phyloP scores from a whole-genome alignment of 192 early-diverging fungal genomes.

The Kappamyces sp. region DNA sequence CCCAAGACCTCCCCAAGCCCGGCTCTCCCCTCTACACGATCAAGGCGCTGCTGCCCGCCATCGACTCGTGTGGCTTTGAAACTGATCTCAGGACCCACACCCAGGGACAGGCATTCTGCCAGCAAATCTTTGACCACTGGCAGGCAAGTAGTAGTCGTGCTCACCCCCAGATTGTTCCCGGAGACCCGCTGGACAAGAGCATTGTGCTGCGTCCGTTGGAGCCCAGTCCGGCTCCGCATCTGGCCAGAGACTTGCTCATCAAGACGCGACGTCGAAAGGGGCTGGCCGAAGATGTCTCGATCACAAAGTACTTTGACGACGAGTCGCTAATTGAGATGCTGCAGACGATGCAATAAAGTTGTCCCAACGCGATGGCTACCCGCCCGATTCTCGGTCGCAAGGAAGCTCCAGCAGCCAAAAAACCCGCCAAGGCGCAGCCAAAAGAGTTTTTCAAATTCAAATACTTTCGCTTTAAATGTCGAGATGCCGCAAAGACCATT shows the following conservation, averaged over 20 bases:
- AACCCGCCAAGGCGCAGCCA: background rate
- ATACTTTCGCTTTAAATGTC: constrained; percentile 31
- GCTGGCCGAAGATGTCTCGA: constrained; percentile 52
- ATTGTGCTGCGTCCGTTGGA: constrained; percentile 86
- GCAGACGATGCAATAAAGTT: background rate
- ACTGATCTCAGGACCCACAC: constrained; percentile 95
- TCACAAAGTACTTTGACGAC: constrained; percentile 56
- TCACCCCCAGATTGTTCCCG: constrained; percentile 67
- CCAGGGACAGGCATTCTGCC: constrained; percentile 94
- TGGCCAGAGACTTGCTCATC: constrained; percentile 98
- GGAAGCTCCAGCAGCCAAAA: background rate
- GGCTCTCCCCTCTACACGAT: constrained; percentile 92
- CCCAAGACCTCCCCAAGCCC: constrained; percentile 87
- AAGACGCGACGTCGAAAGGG: constrained; percentile 94
- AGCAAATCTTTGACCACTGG: constrained; percentile 98
- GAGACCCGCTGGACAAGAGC: constrained; percentile 87
- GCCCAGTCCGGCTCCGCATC: constrained; percentile 71
- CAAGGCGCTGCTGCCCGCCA: constrained; percentile 89
- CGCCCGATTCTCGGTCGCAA: background rate
- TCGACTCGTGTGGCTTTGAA: constrained; percentile 94
- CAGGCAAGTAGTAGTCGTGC: constrained; percentile 32
- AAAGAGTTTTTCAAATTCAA: constrained; percentile 23
- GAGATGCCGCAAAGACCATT: constrained; percentile 23
- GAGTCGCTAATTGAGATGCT: no score
- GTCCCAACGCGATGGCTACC: constrained; percentile 5